Base-by-base conservation (phyloP, 2,329 filamentous ascomycete genomes). In the Neocucurbitaria cava region DNA sequence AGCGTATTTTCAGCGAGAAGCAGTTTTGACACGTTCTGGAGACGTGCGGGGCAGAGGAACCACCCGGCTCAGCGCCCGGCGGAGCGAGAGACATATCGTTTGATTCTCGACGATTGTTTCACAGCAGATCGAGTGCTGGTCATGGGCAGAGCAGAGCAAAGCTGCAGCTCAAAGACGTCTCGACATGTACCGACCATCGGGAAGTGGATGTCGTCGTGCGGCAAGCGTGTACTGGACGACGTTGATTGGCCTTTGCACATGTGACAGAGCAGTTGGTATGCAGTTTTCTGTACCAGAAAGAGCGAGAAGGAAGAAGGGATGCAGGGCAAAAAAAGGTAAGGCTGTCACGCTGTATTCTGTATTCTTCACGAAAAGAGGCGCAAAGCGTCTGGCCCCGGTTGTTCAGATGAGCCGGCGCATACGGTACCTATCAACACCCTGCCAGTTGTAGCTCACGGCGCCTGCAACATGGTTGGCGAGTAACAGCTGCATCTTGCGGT, bases 1-100 rank as follows among this genome's bases (percentile, higher is more conserved):
- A 73, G 53, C 68, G 56, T 26, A 72, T 72, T 60, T 73, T 72
- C 9, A 70, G 57, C 28, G 54, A 61, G 49, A 68, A 69, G 58
- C 68, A 73, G 43, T 72, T 72, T 57, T 73, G 69, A 50, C 70
- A 72, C 26, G 70, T 73, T 47, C 69, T 71, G 17, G 70, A 68
- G 31, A 71, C 39, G 24, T 63, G 57, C 41, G 61, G 60, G 26
- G 64, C 43, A 8, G 57, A 38, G 31, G 42, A 33, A 26, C 56
- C 45, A 46, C 46, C 43, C 18, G 43, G 42, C 43, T 58, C 58
- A 35, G 48, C 38, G 49, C 46, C 51, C 17, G 55, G 55, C 30
- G 53, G 51, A 39, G 59, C 51, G 50, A 55, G 51, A 31, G 59
- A 59, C 59, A 62, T 62, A 42, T 43, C 53, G 49, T 26, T 20